Evolutionary conservation across 352 stramenopile species (phyloP).

Genomic region (Phytophthora pisi): DNA sequence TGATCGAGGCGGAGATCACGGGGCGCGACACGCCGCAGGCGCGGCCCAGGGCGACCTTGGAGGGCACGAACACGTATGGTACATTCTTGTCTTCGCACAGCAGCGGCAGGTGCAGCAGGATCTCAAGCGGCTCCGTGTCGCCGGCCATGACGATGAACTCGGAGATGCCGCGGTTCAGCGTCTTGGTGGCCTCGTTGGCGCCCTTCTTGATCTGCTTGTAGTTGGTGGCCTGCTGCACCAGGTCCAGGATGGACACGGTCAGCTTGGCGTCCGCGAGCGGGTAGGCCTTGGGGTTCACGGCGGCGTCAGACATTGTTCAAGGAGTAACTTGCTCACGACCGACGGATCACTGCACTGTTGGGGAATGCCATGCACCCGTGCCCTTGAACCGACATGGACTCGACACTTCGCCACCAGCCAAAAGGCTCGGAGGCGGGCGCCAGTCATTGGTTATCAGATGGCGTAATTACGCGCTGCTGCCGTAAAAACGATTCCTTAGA

Average conservation of each 20-base stretch:
- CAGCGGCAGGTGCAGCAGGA: slow-evolving; percentile 99
- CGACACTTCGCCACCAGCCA: slow-evolving; percentile 1
- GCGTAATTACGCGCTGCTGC: slow-evolving; percentile 8
- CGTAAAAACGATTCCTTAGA: background rate
- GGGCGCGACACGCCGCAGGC: slow-evolving; percentile 99
- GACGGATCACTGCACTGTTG: slow-evolving; percentile 89
- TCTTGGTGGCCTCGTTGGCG: slow-evolving; percentile 99
- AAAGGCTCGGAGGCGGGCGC: background rate
- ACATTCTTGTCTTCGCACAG: slow-evolving; percentile 99
- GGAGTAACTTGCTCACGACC: slow-evolving; percentile 79
- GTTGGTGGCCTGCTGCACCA: slow-evolving; percentile 99
- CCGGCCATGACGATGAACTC: slow-evolving; percentile 99
- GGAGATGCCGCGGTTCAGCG: slow-evolving; percentile 99
- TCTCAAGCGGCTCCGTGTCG: slow-evolving; percentile 99
- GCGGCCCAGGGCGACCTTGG: slow-evolving; percentile 98
- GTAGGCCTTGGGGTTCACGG: slow-evolving; percentile 97
- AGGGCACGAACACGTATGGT: slow-evolving; percentile 93
- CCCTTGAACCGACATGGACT: background rate
- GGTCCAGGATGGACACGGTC: slow-evolving; percentile 98
- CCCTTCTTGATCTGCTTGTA: slow-evolving; percentile 99
- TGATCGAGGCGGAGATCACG: slow-evolving; percentile 99
- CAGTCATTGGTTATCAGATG: slow-evolving; percentile 2
- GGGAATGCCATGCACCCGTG: slow-evolving; percentile 14
- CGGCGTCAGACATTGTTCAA: slow-evolving; percentile 71
- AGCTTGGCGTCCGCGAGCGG: slow-evolving; percentile 98